Percentiles rank a stretch among this genome's conserved stretches.
Evolutionary conservation across 495 filamentous ascomycete species (phyloP).

Genomic region (Neurospora intermedia): DNA sequence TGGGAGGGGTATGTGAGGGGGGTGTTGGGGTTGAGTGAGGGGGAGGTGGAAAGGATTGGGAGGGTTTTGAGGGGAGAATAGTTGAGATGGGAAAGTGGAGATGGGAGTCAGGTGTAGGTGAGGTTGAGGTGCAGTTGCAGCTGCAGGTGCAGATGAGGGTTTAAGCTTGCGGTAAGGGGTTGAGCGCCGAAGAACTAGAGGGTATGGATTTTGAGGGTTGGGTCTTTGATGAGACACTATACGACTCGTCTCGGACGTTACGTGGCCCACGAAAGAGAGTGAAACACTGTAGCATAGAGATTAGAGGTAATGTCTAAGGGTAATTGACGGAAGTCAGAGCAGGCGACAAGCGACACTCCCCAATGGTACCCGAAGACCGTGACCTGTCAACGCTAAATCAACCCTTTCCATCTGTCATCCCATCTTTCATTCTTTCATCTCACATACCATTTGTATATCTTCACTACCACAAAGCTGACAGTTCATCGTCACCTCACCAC

Average conservation of each 20-base stretch:
- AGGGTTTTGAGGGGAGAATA: slow-evolving; percentile 20
- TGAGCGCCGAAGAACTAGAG: not conserved
- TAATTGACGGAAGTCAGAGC: not conserved
- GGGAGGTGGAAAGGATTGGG: slow-evolving; percentile 31
- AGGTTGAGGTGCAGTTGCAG: no score
- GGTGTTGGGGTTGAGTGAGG: slow-evolving; percentile 27
- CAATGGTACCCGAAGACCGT: not conserved
- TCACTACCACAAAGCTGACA: not conserved
- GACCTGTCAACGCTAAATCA: not conserved
- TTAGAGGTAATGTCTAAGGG: not conserved
- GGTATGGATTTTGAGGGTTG: not conserved
- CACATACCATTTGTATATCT: no score
- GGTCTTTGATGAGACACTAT: not conserved
- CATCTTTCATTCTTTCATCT: not conserved
- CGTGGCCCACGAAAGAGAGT: no score
- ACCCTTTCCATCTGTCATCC: not conserved
- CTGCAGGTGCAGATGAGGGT: not conserved
- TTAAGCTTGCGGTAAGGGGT: not conserved
- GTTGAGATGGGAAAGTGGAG: not conserved
- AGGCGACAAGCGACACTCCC: not conserved
- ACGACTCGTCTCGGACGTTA: not conserved
- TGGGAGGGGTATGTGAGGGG: slow-evolving; percentile 33
- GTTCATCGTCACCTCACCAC: not conserved
- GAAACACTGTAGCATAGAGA: not conserved
- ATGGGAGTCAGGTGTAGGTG: not conserved